phyloP scores from a whole-genome alignment of 2,329 filamentous ascomycete species.

The Alternaria hordeiaustralica region DNA sequence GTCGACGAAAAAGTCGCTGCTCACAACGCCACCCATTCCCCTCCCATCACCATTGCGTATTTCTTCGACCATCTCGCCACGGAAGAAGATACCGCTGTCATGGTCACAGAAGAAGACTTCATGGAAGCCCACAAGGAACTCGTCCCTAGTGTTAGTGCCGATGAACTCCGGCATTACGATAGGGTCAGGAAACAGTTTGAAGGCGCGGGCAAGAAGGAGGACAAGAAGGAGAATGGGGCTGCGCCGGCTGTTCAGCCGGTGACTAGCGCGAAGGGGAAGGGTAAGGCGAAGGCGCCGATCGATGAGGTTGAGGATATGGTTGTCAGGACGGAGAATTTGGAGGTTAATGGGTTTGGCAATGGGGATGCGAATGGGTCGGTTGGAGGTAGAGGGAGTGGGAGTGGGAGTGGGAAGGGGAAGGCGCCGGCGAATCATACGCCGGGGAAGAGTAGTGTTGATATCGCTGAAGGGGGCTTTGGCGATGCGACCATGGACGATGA shows the following conservation, averaged over 20 bases:
- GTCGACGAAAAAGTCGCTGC: conserved; percentile 83
- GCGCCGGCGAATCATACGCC: conserved; percentile 41
- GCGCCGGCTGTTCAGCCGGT: not conserved
- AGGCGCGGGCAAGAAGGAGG: conserved; percentile 59
- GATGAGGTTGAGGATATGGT: conserved; percentile 51
- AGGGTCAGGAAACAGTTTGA: conserved; percentile 84
- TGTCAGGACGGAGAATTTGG: conserved; percentile 49
- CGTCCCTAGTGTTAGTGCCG: conserved; percentile 90
- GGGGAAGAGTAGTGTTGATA: conserved; percentile 44
- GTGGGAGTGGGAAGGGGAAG: conserved; percentile 44
- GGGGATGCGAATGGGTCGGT: not conserved
- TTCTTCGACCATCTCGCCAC: conserved; percentile 94
- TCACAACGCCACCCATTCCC: conserved; percentile 61
- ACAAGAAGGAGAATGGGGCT: conserved; percentile 50
- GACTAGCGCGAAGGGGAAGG: conserved; percentile 33
- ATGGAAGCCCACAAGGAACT: conserved; percentile 80
- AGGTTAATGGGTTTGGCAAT: conserved; percentile 34
- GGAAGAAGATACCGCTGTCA: conserved; percentile 81
- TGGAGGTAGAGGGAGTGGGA: conserved; percentile 8
- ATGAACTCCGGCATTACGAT: conserved; percentile 92
- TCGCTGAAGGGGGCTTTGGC: conserved; percentile 48
- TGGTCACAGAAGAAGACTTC: conserved; percentile 91
- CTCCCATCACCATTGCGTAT: conserved; percentile 79
- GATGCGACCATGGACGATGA: conserved; percentile 51
- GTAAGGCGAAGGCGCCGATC: conserved; percentile 27